phyloP scores from a whole-genome alignment of 176 grass and related monocot species.

The Zoysia japonica region DNA sequence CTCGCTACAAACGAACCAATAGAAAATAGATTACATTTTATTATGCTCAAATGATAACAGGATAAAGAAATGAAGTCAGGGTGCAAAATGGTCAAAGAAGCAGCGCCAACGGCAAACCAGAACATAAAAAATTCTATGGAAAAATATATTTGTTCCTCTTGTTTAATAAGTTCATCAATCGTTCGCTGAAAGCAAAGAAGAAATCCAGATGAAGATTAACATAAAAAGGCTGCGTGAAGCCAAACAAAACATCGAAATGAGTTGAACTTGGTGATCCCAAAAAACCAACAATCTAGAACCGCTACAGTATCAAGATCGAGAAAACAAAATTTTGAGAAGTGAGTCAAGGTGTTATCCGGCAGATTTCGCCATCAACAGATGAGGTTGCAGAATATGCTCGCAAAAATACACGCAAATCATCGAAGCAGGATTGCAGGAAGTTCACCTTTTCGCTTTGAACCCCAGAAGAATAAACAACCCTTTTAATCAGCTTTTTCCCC shows the following conservation, averaged over 20 bases:
- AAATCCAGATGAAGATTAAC: constrained; percentile 4
- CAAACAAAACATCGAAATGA: constrained; percentile 14
- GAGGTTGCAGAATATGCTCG: not conserved
- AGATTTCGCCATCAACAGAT: not conserved
- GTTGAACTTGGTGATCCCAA: not conserved
- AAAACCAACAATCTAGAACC: not conserved
- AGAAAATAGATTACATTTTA: not conserved
- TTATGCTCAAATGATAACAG: not conserved
- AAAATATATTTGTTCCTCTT: not conserved
- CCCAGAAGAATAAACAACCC: constrained; percentile 12
- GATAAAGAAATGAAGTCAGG: not conserved
- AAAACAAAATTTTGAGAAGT: not conserved
- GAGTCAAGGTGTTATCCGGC: no score
- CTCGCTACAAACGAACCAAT: not conserved
- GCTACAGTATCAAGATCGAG: not conserved
- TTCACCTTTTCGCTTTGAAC: constrained; percentile 17
- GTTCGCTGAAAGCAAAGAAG: no score
- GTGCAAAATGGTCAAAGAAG: not conserved
- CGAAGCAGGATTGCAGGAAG: not conserved
- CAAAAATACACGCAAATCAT: not conserved
- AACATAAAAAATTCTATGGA: not conserved
- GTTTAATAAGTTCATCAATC: not conserved
- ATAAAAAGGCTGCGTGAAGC: not conserved
- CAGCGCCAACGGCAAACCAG: not conserved
- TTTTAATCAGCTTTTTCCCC: not conserved